Evolutionary conservation across 2,329 filamentous ascomycete genomes (phyloP), one percentile per base, ranked within the genome.

Genomic region (Pseudophaeomoniella oleicola): DNA sequence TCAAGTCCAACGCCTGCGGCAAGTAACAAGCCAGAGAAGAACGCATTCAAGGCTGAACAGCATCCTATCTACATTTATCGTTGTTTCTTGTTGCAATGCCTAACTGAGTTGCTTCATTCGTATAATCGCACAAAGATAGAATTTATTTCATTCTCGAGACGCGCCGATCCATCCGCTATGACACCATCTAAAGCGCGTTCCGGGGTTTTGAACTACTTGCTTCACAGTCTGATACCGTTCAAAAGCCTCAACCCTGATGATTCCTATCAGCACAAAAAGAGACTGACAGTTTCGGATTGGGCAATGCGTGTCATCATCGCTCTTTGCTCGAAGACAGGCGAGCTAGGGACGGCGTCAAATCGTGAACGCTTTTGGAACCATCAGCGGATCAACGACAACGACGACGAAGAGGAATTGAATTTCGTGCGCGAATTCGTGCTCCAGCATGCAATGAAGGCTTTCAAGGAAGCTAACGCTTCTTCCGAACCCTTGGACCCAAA

Each of bases 71-170:
- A 93, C 60, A 79, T 96, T 37, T 98, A 96, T 53, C 77, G 90
- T 34, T 94, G 88, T 62, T 94, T 96, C 63, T 64, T 99, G 36
- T 71, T 99, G 19, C 86, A 90, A 53, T 94, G 87, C 50, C 65
- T 99, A 29, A 79, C 85, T 0, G 90, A 99, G 57, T 72, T 98
- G 11, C 67, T 98, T 11, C 78, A 82, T 39, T 92, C 81, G 50
- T 98, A 96, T 62, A 94, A 86, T 47, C 78, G 86, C 37, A 84
- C 86, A 5, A 99, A 99, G 67, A 75, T 98, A 31, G 92, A 98
- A 54, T 96, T 99, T 54, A 94, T 99, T 64, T 96, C 94, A 57
- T 98, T 94, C 63, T 96, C 92, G 46, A 79, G 88, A 42, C 94
- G 87, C 52, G 80, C 84, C 4, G 84, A 88, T 33, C 71, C 85